Base-by-base conservation (phyloP, 1,139 yeast genomes). In the Yamadazyma diddensiae region DNA sequence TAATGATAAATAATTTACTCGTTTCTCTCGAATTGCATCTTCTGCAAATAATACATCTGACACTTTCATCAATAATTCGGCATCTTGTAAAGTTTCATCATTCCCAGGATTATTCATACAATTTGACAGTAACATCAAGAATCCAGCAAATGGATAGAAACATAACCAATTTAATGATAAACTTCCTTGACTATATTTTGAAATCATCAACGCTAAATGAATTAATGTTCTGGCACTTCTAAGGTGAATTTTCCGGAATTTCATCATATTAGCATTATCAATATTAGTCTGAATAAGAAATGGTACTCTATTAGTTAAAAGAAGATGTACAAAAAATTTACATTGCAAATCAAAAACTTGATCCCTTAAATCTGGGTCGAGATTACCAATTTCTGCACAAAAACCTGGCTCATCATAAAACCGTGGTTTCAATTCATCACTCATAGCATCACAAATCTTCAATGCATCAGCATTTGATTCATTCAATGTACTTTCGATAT, bases 211-310 rank as follows among this genome's bases (percentile, higher is more conserved):
- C 1, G 52, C 49, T 17, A 65, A 36, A 12, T 51, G 47, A 18
- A 67, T 43, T 5, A 66, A 53, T 1, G 71, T 65, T 37, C 71
- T 47, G 2, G 73, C 68, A 21, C 69, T 53, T 38, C 62, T 56
- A n/a, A 62, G 36, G 5, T 62, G 55, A 12, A 62, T 31, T 25
- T 52, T 53, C 24, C 68, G 45, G 36, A 53, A 62, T 39, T 5
- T 40, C 28, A 30, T 39, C 24, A 46, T 42, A n/a, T 52, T 50
- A 7, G 49, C 49, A 15, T 38, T 39, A 15, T 50, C 52, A 1
- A 40, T 38, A 3, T 46, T 38, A 6, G 36, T 35, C 6, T 37
- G 41, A 36, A 52, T 38, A 38, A 50, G 40, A 28, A 57, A 58
- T 1, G 70, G 68, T 9, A 63, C 48, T 28, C 70, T 45, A 43